Evolutionary conservation across 225 moss, liverwort and hornwort genomes (phyloP), one percentile per base, ranked within the genome.

Genomic region (Marchantia polymorpha): DNA sequence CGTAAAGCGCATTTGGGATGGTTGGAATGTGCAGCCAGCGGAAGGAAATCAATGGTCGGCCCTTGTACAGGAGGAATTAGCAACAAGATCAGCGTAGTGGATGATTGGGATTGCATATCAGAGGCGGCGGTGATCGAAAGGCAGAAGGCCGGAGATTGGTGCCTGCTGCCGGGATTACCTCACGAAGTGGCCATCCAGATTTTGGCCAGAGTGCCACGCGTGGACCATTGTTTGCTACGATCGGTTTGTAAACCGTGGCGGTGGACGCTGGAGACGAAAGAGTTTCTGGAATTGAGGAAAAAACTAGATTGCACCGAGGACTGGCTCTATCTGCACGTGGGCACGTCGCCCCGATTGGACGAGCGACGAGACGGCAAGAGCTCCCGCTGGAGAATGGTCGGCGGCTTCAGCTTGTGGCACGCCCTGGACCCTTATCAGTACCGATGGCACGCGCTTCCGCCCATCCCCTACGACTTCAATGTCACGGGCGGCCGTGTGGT

Each of bases 271-370:
- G 86, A 89, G 68, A 85, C 80, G 19, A 78, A 76, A 53, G 89
- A 86, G 54, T 89, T 86, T 52, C 47, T 89, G 68, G 84, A 86
- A 48, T 73, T 82, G 6, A 78, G 89, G 58, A 84, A 82, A 48
- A n/a, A 81, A 6, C 30, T 89, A 69, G 81, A 82, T 27, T 80
- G 78, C 14, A 83, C 82, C 9, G 89, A 89, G 81, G 89, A 89
- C 77, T 89, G 89, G 89, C 82, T 89, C 12, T 89, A 89, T 73
- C 86, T 89, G 39, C 89, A 89, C 71, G 84, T 89, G 7, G 89
- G 89, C 7, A 82, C 86, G 8, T 77, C 86, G 11, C 89, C 89
- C 0, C 69, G 82, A 68, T 68, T 89, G 71, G 86, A 84, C 30
- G 88, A 89, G 74, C 75, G 83, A 70, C 52, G 80, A 59, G 86